These are phyloP conservation scores for Thraustotheca clavata DNA, from an alignment of 352 stramenopile species.

Conservation along the genomic window DNA sequence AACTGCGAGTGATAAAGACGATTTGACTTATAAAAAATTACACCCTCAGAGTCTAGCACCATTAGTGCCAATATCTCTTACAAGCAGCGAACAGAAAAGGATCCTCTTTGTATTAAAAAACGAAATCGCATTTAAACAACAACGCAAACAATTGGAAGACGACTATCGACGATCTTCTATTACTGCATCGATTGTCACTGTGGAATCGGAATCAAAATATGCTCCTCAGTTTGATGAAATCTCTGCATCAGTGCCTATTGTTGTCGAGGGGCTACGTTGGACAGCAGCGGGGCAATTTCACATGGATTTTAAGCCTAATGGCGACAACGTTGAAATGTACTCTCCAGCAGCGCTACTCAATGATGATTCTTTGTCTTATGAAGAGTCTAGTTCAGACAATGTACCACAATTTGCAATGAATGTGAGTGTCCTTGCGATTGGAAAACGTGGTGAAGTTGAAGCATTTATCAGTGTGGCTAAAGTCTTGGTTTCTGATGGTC, in stretches of 20 bases:
- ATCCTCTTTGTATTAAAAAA: neutral
- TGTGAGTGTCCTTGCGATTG: slow-evolving; percentile 59
- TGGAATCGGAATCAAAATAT: neutral
- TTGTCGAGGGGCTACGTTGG: neutral
- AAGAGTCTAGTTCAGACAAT: slow-evolving; percentile 18
- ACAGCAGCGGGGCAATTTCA: neutral
- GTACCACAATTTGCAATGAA: slow-evolving; percentile 45
- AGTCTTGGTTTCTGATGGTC: slow-evolving; percentile 63
- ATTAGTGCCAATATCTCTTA: neutral
- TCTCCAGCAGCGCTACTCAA: neutral
- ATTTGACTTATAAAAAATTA: neutral
- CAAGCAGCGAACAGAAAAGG: neutral
- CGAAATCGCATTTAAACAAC: neutral
- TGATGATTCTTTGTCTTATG: slow-evolving; percentile 5
- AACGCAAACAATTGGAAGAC: neutral
- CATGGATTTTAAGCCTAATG: neutral
- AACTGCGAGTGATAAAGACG: neutral
- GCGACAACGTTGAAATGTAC: neutral
- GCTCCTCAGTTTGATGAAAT: neutral
- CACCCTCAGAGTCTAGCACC: neutral
- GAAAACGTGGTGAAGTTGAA: slow-evolving; percentile 61
- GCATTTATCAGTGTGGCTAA: slow-evolving; percentile 69
- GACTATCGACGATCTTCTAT: too few relatives aligned
- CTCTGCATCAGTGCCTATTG: neutral
- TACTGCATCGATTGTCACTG: neutral